These are phyloP conservation scores for Epichloe sibirici DNA, from an alignment of 2,329 filamentous ascomycete species.

Conservation along the genomic window DNA sequence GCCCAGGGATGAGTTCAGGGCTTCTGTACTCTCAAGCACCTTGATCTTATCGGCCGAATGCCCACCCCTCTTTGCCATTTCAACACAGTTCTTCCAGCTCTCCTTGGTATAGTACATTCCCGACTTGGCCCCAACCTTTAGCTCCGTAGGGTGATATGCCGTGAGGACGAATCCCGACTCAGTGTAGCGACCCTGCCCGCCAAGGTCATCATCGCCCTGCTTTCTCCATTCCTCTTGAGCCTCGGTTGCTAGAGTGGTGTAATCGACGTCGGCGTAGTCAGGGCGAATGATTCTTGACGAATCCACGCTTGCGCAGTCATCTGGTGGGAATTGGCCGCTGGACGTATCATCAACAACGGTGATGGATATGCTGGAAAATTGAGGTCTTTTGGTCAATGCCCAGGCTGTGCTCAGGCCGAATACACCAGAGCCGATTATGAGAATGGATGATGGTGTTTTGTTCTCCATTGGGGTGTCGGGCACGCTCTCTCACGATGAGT, in stretches of 20 bases:
- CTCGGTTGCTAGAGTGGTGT: conserved; percentile 58
- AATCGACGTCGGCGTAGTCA: conserved; percentile 73
- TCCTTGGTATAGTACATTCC: conserved; percentile 46
- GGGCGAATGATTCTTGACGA: conserved; percentile 51
- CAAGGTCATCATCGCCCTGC: conserved; percentile 40
- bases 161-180: conserved; percentile 59
- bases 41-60: conserved; percentile 27
- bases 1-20: conserved; percentile 32
- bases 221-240: conserved; percentile 61
- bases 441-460: conserved; percentile 34
- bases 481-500: not conserved
- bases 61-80: conserved; percentile 29
- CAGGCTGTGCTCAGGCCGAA: conserved; percentile 53
- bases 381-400: conserved; percentile 51
- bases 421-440: conserved; percentile 58
- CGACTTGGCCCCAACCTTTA: conserved; percentile 24
- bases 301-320: conserved; percentile 50
- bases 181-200: conserved; percentile 53
- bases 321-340: conserved; percentile 43
- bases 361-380: conserved; percentile 40
- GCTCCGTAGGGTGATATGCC: conserved; percentile 31
- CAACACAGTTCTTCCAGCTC: conserved; percentile 49
- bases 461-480: conserved; percentile 14
- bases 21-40: conserved; percentile 30
- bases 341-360: conserved; percentile 45